Conservation (phyloP, 139 green algal genomes). For the Dunaliella primolecta region DNA sequence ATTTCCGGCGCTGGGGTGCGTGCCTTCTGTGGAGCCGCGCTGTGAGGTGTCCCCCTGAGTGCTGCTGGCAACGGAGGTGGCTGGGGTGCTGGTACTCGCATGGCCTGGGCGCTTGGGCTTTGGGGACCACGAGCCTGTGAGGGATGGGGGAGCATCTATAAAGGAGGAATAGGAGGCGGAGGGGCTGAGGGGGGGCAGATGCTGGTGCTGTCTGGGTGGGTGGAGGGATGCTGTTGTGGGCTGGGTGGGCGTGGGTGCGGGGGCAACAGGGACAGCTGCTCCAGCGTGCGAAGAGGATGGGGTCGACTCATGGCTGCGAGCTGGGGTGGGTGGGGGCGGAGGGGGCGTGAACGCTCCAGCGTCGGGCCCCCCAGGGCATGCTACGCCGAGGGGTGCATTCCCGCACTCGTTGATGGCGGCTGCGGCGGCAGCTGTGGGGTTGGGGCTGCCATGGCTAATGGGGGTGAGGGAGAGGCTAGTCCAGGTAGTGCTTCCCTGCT, state of each 20-base stretch:
- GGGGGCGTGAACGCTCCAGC: no score
- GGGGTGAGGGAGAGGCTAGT: constrained; percentile 7
- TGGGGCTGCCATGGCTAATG: no score
- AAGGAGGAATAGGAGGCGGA: background rate
- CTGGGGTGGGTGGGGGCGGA: no score
- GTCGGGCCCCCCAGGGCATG: no score
- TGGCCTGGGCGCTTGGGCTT: background rate
- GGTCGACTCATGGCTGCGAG: no score
- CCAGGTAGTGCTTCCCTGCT: background rate
- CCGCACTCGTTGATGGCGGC: no score
- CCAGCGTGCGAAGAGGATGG: no score
- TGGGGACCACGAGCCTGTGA: background rate
- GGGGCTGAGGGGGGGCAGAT: background rate
- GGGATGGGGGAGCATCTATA: background rate
- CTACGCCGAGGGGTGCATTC: no score
- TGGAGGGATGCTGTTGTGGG: background rate
- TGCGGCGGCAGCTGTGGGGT: no score
- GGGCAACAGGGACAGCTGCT: no score
- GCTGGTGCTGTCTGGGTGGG: background rate
- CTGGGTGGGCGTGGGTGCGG: background rate
- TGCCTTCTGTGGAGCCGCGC: background rate
- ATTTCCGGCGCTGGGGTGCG: no score
- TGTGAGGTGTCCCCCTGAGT: background rate
- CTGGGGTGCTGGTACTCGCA: background rate
- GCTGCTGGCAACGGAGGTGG: background rate